These are phyloP conservation scores for Alternaria dauci DNA, from an alignment of 2,329 filamentous ascomycete species.

Conservation along the genomic window DNA sequence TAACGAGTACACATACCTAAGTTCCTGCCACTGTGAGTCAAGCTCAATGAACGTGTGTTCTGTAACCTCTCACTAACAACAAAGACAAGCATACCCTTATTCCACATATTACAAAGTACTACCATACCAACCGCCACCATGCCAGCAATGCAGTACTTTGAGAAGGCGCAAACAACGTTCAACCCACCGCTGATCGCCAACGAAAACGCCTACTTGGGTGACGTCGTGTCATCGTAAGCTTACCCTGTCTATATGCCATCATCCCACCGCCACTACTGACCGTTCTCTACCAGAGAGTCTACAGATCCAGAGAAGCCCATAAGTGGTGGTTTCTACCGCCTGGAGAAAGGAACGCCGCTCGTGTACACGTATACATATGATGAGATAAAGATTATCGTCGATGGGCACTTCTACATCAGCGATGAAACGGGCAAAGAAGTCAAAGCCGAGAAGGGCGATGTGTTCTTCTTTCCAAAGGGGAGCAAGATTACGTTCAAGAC, in stretches of 20 bases:
- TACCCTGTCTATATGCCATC: neutral
- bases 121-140: constrained; percentile 3
- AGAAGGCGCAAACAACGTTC: constrained; percentile 66
- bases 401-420: constrained; percentile 70
- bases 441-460: constrained; percentile 68
- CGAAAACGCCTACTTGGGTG: constrained; percentile 73
- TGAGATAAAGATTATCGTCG: constrained; percentile 77
- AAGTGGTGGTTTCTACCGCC: constrained; percentile 70
- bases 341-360: constrained; percentile 72
- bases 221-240: constrained; percentile 64
- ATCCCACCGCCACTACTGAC: neutral
- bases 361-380: constrained; percentile 75
- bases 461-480: constrained; percentile 74
- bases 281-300: constrained; percentile 55
- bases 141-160: constrained; percentile 60
- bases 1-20: neutral
- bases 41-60: neutral
- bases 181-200: constrained; percentile 72
- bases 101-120: neutral
- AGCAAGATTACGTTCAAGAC: constrained; percentile 72
- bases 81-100: neutral
- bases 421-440: constrained; percentile 70
- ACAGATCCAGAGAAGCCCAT: constrained; percentile 67
- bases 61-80: neutral
- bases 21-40: neutral